phyloP scores from a whole-genome alignment of 106 monocot genomes.

The Dendrobium nobile region DNA sequence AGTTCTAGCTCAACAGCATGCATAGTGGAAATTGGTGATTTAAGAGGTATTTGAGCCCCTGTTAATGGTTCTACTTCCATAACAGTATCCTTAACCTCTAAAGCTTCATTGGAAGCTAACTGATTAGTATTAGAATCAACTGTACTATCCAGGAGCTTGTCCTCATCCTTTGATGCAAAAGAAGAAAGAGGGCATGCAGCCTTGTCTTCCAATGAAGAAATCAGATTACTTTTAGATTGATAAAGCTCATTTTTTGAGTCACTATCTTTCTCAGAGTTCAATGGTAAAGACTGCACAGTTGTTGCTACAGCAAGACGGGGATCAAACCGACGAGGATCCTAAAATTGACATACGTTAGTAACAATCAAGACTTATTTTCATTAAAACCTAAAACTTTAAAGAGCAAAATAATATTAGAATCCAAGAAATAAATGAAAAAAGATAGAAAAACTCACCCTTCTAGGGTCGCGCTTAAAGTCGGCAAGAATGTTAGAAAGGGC shows the following conservation, averaged over 20 bases:
- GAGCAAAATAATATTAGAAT: background rate
- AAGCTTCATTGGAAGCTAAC: slow-evolving; percentile 17
- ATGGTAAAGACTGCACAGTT: slow-evolving; percentile 10
- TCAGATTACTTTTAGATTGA: slow-evolving; percentile 18
- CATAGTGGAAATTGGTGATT: slow-evolving; percentile 27
- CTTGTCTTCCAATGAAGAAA: slow-evolving; percentile 14
- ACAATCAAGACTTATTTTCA: slow-evolving; percentile 5
- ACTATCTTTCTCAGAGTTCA: slow-evolving; percentile 25
- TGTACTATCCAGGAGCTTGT: slow-evolving; percentile 20
- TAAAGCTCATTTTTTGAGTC: slow-evolving; percentile 24
- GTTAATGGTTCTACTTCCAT: slow-evolving; percentile 18
- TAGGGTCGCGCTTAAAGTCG: slow-evolving; percentile 78
- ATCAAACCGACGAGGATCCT: slow-evolving; percentile 96
- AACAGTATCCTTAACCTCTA: slow-evolving; percentile 14
- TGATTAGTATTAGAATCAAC: slow-evolving; percentile 9
- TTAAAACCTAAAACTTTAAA: background rate
- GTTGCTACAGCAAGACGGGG: slow-evolving; percentile 49
- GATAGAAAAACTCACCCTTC: slow-evolving; percentile 55
- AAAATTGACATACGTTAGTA: slow-evolving; percentile 26
- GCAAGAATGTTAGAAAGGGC: slow-evolving; percentile 14
- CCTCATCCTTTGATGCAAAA: slow-evolving; percentile 23
- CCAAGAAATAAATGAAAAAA: background rate
- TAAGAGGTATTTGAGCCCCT: slow-evolving; percentile 25
- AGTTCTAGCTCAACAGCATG: slow-evolving; percentile 25
- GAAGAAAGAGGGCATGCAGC: slow-evolving; percentile 19